A percentile compares a stretch with the other conserved stretches of the same genome.
phyloP scores from a whole-genome alignment of 352 stramenopile species.

The Phytopythium oedochilum region DNA sequence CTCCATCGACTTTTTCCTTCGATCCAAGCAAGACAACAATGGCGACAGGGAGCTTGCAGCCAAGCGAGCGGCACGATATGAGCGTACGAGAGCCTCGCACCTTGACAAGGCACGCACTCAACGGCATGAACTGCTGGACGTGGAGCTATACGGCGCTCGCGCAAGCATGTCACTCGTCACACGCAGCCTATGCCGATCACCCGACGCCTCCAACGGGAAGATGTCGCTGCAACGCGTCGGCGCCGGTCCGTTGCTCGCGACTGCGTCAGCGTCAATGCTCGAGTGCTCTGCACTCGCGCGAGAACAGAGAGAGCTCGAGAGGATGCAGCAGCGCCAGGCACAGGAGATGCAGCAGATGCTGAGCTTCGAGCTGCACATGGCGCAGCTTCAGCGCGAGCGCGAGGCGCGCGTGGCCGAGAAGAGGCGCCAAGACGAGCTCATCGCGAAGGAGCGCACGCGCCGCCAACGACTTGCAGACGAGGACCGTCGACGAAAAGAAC shows the following conservation, averaged over 20 bases:
- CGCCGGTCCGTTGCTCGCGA: slow-evolving; percentile 2
- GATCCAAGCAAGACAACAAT: slow-evolving; percentile 14
- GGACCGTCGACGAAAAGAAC: slow-evolving; percentile 31
- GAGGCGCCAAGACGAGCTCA: slow-evolving; percentile 35
- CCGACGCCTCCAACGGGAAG: slow-evolving; percentile 7
- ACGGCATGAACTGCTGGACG: slow-evolving; percentile 55
- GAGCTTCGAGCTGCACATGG: slow-evolving; percentile 59
- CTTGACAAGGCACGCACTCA: slow-evolving; percentile 45
- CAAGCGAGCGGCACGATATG: slow-evolving; percentile 56
- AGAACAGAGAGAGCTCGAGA: slow-evolving; percentile 62
- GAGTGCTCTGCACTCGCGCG: slow-evolving; percentile 60
- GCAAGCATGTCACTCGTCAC: slow-evolving; percentile 47
- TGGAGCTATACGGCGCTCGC: slow-evolving; percentile 32
- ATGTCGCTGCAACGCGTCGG: slow-evolving; percentile 2
- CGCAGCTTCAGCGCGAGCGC: slow-evolving; percentile 43
- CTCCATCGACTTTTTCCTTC: slow-evolving; percentile 55
- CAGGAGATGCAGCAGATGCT: slow-evolving; percentile 74
- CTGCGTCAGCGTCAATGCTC: slow-evolving; percentile 6
- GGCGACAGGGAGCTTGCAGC: slow-evolving; percentile 33
- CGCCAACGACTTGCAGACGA: slow-evolving; percentile 56
- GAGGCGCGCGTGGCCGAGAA: slow-evolving; percentile 46
- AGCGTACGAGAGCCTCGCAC: slow-evolving; percentile 48
- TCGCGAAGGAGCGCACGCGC: slow-evolving; percentile 28
- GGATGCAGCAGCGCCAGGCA: slow-evolving; percentile 62
- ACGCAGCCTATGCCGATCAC: slow-evolving; percentile 55